Percentiles rank a stretch among this genome's conserved stretches.
Conservation (phyloP, 2,329 filamentous ascomycete species). For the Fusarium multiceps region DNA sequence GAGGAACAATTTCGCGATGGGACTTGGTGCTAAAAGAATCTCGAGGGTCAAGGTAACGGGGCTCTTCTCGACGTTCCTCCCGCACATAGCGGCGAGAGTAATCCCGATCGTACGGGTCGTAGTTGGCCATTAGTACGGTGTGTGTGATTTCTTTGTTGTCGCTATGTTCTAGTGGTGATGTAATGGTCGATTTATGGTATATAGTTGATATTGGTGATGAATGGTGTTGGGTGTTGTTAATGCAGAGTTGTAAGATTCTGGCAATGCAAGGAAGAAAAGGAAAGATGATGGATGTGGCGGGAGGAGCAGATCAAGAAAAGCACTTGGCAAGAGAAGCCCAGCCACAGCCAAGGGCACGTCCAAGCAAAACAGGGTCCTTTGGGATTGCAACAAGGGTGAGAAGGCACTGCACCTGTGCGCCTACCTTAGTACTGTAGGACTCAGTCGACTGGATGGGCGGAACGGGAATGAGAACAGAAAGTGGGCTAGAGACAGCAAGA, state of each 20-base stretch:
- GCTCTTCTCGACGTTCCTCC: slow-evolving; percentile 64
- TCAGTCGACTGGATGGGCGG: slow-evolving; percentile 5
- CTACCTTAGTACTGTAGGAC: not conserved
- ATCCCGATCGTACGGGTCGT: slow-evolving; percentile 67
- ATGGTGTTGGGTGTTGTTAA: not conserved
- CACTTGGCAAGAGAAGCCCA: slow-evolving; percentile 15
- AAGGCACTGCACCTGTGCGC: not conserved
- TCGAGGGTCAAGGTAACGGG: slow-evolving; percentile 65
- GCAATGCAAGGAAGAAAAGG: slow-evolving; percentile 24
- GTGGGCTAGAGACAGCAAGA: slow-evolving; percentile 25
- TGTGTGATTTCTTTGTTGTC: slow-evolving; percentile 13
- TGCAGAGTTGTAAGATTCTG: slow-evolving; percentile 7
- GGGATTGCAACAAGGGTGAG: slow-evolving; percentile 26
- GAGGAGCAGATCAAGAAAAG: slow-evolving; percentile 26
- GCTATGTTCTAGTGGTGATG: slow-evolving; percentile 4
- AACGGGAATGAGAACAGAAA: slow-evolving; percentile 9
- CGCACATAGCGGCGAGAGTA: slow-evolving; percentile 64
- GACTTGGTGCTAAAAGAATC: slow-evolving; percentile 61
- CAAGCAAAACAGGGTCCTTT: slow-evolving; percentile 41
- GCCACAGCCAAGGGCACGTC: slow-evolving; percentile 19
- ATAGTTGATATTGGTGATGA: not conserved
- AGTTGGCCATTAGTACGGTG: slow-evolving; percentile 54
- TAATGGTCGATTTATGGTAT: slow-evolving; percentile 3
- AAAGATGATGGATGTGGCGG: slow-evolving; percentile 26
- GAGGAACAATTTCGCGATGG: slow-evolving; percentile 66